Conservation (phyloP, 352 stramenopile species). For the Phytopythium montanum region DNA sequence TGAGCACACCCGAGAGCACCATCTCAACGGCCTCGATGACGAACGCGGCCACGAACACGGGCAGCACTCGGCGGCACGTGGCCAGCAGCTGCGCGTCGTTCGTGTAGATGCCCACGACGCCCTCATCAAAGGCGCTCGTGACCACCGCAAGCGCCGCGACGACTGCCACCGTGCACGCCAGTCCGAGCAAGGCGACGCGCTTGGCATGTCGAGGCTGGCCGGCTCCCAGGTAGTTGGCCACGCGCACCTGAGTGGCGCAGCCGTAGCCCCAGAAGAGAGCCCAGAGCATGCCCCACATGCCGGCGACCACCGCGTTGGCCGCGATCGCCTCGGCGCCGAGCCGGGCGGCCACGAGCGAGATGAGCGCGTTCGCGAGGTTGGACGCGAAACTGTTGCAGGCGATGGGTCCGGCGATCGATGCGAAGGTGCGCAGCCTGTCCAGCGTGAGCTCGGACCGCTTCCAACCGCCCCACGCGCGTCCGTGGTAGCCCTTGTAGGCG, state of each 20-base stretch:
- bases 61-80: constrained; percentile 46
- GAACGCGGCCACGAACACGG: constrained; percentile 59
- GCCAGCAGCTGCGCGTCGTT: constrained; percentile 42
- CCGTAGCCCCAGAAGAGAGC: constrained; percentile 79
- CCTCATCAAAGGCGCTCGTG: constrained; percentile 40
- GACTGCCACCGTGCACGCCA: constrained; percentile 47
- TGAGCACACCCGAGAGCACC: constrained; percentile 48
- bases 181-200: constrained; percentile 45
- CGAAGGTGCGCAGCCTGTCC: constrained; percentile 37
- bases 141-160: constrained; percentile 40
- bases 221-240: constrained; percentile 74
- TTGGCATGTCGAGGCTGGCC: constrained; percentile 45
- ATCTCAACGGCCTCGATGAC: constrained; percentile 65
- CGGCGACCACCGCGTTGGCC: constrained; percentile 66
- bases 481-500: constrained; percentile 52
- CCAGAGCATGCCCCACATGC: constrained; percentile 67
- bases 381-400: constrained; percentile 71
- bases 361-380: constrained; percentile 62
- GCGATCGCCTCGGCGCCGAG: constrained; percentile 57
- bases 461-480: constrained; percentile 58
- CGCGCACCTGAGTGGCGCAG: constrained; percentile 71
- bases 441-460: constrained; percentile 40
- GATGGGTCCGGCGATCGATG: constrained; percentile 54
- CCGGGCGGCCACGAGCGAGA: constrained; percentile 62
- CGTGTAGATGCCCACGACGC: constrained; percentile 60